Conservation (phyloP, 345 rosid species). For the Brassica incana region DNA sequence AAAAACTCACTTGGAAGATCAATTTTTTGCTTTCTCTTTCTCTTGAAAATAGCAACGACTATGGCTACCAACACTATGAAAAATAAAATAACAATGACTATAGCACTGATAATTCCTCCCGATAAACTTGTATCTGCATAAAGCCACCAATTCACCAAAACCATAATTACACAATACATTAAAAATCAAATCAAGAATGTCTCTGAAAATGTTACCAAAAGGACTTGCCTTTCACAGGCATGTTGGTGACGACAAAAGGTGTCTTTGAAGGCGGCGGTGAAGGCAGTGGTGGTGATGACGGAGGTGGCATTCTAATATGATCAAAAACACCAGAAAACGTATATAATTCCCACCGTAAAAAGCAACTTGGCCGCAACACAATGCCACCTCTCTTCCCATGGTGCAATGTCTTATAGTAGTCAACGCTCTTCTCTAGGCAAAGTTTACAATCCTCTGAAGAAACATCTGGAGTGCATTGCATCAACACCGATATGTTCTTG, state of each 20-base stretch:
- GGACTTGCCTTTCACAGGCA: neutral
- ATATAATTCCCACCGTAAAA: conserved; percentile 29
- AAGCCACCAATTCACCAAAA: neutral
- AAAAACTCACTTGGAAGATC: conserved; percentile 25
- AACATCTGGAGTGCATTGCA: conserved; percentile 46
- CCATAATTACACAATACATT: neutral
- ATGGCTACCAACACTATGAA: neutral
- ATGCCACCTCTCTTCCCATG: neutral
- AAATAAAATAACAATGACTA: conserved; percentile 9
- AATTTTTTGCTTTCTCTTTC: conserved; percentile 15
- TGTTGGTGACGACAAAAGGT: neutral
- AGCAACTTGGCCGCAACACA: conserved; percentile 20
- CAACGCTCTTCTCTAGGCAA: conserved; percentile 11
- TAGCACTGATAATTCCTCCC: neutral
- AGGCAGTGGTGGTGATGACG: neutral
- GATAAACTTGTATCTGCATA: neutral
- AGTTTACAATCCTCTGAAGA: conserved; percentile 25
- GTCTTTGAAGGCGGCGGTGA: neutral
- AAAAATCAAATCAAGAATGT: neutral
- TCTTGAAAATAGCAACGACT: conserved; percentile 11
- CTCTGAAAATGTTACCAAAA: neutral
- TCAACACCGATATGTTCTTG: conserved; percentile 14
- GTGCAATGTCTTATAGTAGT: neutral
- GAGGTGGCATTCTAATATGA: neutral
- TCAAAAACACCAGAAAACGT: conserved; percentile 1